Evolutionary conservation across 2,329 filamentous ascomycete species (phyloP), one percentile per base, ranked within the genome.

Genomic region (Claviceps capensis): DNA sequence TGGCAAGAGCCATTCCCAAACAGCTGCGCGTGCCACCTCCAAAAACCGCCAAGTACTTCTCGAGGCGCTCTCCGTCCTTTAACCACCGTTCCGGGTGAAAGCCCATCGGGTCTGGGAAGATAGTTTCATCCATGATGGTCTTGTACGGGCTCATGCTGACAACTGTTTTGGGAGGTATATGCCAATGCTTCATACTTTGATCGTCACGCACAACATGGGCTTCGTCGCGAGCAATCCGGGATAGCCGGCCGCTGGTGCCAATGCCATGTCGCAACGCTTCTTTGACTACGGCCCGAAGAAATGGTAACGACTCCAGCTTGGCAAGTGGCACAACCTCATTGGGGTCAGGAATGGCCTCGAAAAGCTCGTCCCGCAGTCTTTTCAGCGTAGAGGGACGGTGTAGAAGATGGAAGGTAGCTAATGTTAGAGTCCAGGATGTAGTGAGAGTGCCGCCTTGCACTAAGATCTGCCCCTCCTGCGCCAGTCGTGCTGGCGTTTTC

Each of bases 201-300:
- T 52, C 54, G 47, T 68, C 66, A n/a, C 56, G 53, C 23, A 62
- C 62, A 40, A 61, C 53, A 19, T 67, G 57, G 3, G 59, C 57
- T 54, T 68, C 65, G 30, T 64, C 58, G 2, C 74, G 71, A 0
- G 74, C 72, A 17, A 74, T 62, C 1, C 76, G 73, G 49, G 75
- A 70, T 1, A 77, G 65, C 4, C 71, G 61, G 50, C 73, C 67
- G n/a, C 69, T 72, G 2, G 74, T 67, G 13, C 69, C 69, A 14
- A 75, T 71, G 49, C 75, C 69, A 4, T 76, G 62, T 6, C 77
- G 70, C 57, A 77, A 64, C 0, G 72, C 65, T 60, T 79, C 76
- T 47, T 71, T 73, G 52, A 79, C 67, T 3, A 77, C 72, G n/a
- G 72, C 74, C 30, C 68, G 62, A 26, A 78, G 67, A 55, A 76